These are phyloP conservation scores for Tephrocybe rancida DNA, from an alignment of 768 basidiomycete genomes.

Conservation along the genomic window DNA sequence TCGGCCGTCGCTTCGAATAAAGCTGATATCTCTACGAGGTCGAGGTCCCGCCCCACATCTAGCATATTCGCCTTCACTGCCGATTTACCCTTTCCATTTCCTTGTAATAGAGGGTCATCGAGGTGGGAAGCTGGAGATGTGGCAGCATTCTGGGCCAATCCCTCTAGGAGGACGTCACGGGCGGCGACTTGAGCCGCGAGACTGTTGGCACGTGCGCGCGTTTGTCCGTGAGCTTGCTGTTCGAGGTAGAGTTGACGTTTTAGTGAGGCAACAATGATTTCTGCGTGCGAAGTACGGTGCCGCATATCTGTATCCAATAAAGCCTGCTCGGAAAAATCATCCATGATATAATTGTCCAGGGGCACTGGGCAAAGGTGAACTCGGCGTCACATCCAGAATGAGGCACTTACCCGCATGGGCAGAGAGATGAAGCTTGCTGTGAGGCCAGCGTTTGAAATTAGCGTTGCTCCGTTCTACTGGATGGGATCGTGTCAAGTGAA, in stretches of 20 bases:
- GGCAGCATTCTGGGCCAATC: slow-evolving; percentile 3
- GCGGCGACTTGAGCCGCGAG: slow-evolving; percentile 52
- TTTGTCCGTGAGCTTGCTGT: slow-evolving; percentile 36
- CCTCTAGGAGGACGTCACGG: slow-evolving; percentile 50
- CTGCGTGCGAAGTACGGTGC: slow-evolving; percentile 28
- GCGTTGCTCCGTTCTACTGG: slow-evolving; percentile 39
- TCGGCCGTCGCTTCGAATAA: slow-evolving; percentile 31
- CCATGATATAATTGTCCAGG: background rate
- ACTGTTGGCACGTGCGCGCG: slow-evolving; percentile 35
- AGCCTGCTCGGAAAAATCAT: background rate
- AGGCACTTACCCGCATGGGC: slow-evolving; percentile 38
- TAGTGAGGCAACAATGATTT: slow-evolving; percentile 37
- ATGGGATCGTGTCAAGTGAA: slow-evolving; percentile 1
- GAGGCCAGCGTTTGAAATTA: slow-evolving; percentile 45
- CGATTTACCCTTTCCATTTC: background rate
- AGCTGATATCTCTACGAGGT: slow-evolving; percentile 30
- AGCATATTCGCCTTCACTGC: background rate
- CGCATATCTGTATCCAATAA: background rate
- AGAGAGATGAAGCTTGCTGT: slow-evolving; percentile 40
- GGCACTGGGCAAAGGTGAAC: background rate
- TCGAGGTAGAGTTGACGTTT: slow-evolving; percentile 41
- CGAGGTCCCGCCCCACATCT: slow-evolving; percentile 2
- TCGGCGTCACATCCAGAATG: background rate
- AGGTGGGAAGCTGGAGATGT: background rate
- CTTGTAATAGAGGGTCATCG: background rate